Evolutionary conservation across 176 grass and related monocot genomes (phyloP).

Genomic region (Aechmea fasciata): DNA sequence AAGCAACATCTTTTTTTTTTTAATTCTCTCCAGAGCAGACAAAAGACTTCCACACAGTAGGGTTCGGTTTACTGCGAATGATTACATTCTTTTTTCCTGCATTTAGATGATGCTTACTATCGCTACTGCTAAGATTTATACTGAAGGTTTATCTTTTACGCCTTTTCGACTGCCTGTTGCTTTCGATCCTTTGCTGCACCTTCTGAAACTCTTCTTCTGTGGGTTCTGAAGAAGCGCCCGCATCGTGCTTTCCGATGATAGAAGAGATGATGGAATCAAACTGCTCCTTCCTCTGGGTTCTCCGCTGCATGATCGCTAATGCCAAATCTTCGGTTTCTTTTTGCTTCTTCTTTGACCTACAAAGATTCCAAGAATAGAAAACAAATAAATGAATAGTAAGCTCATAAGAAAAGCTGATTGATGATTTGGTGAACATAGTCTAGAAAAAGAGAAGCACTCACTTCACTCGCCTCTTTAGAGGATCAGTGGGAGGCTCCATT

Average conservation of each 20-base stretch:
- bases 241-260: constrained; percentile 59
- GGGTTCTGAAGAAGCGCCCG: constrained; percentile 43
- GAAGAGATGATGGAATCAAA: constrained; percentile 75
- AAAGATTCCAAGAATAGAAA: neutral
- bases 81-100: too few relatives aligned
- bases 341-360: constrained; percentile 47
- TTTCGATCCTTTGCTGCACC: constrained; percentile 57
- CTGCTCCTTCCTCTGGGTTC: constrained; percentile 47
- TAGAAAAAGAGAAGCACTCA: constrained; percentile 21
- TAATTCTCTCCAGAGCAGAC: too few relatives aligned
- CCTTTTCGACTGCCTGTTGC: constrained; percentile 22
- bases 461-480: constrained; percentile 68
- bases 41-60: too few relatives aligned
- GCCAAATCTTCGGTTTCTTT: constrained; percentile 48
- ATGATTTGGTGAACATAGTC: neutral
- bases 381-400: neutral
- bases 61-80: too few relatives aligned
- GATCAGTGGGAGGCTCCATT: constrained; percentile 77
- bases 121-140: too few relatives aligned
- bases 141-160: constrained; percentile 18
- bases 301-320: constrained; percentile 50
- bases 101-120: too few relatives aligned
- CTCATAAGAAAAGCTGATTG: neutral
- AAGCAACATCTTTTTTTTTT: too few relatives aligned
- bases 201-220: constrained; percentile 78